phyloP scores from a whole-genome alignment of 495 filamentous ascomycete genomes.

The Hyaloscypha hepaticicola region DNA sequence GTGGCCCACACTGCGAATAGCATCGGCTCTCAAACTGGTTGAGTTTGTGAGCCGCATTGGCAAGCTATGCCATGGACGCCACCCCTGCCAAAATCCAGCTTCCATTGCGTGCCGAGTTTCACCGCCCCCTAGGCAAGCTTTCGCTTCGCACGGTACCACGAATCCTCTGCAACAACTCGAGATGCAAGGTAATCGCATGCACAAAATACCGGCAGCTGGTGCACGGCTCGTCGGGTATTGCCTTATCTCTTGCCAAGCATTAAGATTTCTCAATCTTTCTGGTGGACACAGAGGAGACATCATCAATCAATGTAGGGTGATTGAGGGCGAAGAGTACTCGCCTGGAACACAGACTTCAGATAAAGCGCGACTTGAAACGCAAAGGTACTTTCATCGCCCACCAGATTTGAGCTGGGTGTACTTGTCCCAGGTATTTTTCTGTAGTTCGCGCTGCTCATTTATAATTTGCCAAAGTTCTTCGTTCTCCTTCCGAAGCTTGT shows the following conservation, averaged over 20 bases:
- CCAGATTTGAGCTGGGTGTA: conserved; percentile 35
- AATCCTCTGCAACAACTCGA: conserved; percentile 20
- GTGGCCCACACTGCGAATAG: conserved; percentile 7
- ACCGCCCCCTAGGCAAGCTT: conserved; percentile 16
- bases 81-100: conserved; percentile 10
- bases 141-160: conserved; percentile 23
- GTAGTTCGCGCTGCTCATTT: conserved; percentile 46
- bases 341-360: conserved; percentile 12
- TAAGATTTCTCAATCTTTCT: not conserved
- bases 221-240: not conserved
- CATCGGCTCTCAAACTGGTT: conserved; percentile 18
- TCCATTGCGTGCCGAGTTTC: conserved; percentile 9
- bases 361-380: conserved; percentile 18
- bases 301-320: not conserved
- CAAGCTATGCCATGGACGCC: conserved; percentile 9
- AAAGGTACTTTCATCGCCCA: conserved; percentile 15
- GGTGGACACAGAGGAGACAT: not conserved
- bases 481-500: conserved; percentile 46
- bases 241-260: conserved; percentile 4
- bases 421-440: conserved; percentile 48
- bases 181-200: not conserved
- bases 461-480: conserved; percentile 53
- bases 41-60: conserved; percentile 17
- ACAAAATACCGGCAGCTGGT: conserved; percentile 2
- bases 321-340: not conserved